Evolutionary conservation across 257 asterid genomes (phyloP).

Genomic region (Jacaranda mimosifolia): DNA sequence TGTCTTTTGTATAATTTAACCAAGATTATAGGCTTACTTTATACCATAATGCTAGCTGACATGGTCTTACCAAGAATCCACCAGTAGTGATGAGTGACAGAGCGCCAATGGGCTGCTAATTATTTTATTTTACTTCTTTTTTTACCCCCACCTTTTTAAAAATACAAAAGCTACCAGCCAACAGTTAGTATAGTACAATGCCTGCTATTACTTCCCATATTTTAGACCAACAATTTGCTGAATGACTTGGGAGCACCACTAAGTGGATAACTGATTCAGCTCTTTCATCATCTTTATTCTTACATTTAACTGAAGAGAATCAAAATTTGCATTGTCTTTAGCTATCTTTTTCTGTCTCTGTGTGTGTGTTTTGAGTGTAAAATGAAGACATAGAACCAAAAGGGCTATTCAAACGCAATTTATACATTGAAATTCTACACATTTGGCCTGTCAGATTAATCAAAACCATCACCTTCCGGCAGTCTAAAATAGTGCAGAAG

Average conservation of each 20-base stretch:
- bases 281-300: slow-evolving; percentile 3
- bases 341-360: too few species aligned
- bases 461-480: slow-evolving; percentile 50
- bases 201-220: not conserved
- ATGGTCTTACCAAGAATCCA: slow-evolving; percentile 26
- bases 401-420: too few species aligned
- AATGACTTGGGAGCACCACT: not conserved
- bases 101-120: slow-evolving; percentile 10
- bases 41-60: not conserved
- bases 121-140: not conserved
- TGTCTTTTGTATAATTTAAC: not conserved
- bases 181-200: slow-evolving; percentile 27
- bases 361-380: too few species aligned
- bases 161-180: not conserved
- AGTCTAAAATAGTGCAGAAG: slow-evolving; percentile 39
- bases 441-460: slow-evolving; percentile 8
- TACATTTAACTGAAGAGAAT: too few species aligned
- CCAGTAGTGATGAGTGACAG: slow-evolving; percentile 12
- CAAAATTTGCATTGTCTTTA: too few species aligned
- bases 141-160: not conserved
- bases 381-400: not conserved
- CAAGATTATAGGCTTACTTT: slow-evolving; percentile 18
- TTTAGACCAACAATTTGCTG: slow-evolving; percentile 4
- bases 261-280: slow-evolving; percentile 25
- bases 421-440: slow-evolving; percentile 27